Base-by-base conservation (phyloP, 1,284 basidiomycete species). In the Serendipita sp. region DNA sequence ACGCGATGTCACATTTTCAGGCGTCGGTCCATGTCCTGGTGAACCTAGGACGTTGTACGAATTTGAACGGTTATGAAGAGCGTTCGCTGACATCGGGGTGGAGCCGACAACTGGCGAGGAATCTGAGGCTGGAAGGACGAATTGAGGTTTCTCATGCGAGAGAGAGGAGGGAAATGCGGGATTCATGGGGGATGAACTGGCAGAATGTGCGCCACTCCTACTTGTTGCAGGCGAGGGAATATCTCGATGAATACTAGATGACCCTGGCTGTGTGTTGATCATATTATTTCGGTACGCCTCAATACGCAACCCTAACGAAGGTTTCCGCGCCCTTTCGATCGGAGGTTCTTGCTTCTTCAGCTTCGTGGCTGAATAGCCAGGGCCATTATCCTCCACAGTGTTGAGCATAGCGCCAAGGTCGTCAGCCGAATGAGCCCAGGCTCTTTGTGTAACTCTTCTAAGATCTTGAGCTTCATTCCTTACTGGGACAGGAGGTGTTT, bases 371-470 rank as follows among this genome's bases (percentile, higher is more conserved):
- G 38, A 38, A 38, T 38, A 38, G 17, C 5, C 17, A 15, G 53
- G 22, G 26, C 30, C 53, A n/a, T n/a, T 26, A 8, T 22, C 26
- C 10, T 58, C 53, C 8, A 32, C n/a, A 10, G 15, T 30, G 30
- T 35, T 58, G 53, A 58, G 53, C 53, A 58, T 58, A 8, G 53
- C 22, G 26, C 53, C 30, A 22, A 58, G 30, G 32, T 58, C 53
- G 30, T 58, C 53, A n/a, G 53, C 53, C 53, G 53, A 58, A 32
- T 58, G 53, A 8, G 53, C 53, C 53, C 53, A 58, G 5, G 53
- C 22, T n/a, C 30, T 58, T 17, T 58, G 22, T 32, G 53, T 26
- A 26, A 34, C 30, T n/a, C 30, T 4, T 22, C 53, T 17, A n/a
- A 58, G 53, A 26, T 58, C 53, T n/a, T 12, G 22, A 10, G 32